Percentiles rank a stretch among this genome's conserved stretches.
phyloP scores from a whole-genome alignment of 352 stramenopile species.

The Aphanomyces euteiches region DNA sequence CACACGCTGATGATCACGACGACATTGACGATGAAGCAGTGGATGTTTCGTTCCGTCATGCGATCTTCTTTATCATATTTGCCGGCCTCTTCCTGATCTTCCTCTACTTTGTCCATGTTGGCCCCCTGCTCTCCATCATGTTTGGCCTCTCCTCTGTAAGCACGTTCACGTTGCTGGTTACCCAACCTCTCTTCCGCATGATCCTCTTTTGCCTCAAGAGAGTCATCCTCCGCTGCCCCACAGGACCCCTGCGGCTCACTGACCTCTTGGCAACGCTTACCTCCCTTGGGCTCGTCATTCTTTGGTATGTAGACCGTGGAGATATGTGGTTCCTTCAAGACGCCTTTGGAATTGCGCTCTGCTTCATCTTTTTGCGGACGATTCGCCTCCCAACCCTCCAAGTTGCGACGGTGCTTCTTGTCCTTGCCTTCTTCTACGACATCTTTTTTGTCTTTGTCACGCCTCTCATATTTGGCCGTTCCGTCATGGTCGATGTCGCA shows the following conservation, averaged over 20 bases:
- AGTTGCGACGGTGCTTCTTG: slow-evolving; percentile 88
- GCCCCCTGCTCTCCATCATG: slow-evolving; percentile 61
- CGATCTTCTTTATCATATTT: slow-evolving; percentile 87
- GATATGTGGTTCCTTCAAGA: slow-evolving; percentile 91
- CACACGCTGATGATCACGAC: background rate
- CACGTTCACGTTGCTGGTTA: slow-evolving; percentile 56
- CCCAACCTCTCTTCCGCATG: slow-evolving; percentile 49
- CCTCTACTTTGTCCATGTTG: slow-evolving; percentile 85
- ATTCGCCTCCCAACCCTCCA: slow-evolving; percentile 91
- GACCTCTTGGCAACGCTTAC: slow-evolving; percentile 80
- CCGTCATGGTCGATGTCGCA: slow-evolving; percentile 94
- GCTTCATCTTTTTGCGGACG: slow-evolving; percentile 88
- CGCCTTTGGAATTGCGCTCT: slow-evolving; percentile 91
- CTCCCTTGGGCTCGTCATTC: slow-evolving; percentile 42
- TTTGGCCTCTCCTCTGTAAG: slow-evolving; percentile 53
- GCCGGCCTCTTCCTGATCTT: slow-evolving; percentile 86
- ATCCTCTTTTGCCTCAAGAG: slow-evolving; percentile 43
- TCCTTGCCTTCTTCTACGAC: slow-evolving; percentile 94
- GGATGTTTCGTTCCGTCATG: slow-evolving; percentile 72
- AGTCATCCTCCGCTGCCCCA: slow-evolving; percentile 37
- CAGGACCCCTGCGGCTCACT: slow-evolving; percentile 44
- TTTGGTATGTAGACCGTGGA: slow-evolving; percentile 76
- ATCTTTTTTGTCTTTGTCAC: slow-evolving; percentile 96
- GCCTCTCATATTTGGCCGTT: slow-evolving; percentile 85
- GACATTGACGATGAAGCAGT: slow-evolving; percentile 41